Conservation (phyloP, 2,329 filamentous ascomycete species). For the Akanthomyces lecanii region DNA sequence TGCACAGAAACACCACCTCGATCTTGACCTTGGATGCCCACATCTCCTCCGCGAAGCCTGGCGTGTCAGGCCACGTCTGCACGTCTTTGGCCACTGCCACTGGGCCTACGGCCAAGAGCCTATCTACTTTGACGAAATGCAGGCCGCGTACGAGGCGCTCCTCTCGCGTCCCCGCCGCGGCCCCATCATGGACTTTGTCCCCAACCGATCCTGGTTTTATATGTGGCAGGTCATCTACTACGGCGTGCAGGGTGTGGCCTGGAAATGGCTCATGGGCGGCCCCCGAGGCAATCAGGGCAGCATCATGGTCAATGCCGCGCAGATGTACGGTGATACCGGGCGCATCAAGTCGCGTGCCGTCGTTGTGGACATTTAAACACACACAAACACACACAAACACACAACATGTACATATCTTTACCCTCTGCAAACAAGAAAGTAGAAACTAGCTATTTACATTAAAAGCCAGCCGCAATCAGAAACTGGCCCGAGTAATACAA, state of each 20-base stretch:
- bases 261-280: conserved; percentile 55
- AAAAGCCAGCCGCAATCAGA: conserved; percentile 25
- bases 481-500: conserved; percentile 34
- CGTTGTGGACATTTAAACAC: conserved; percentile 31
- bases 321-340: conserved; percentile 51
- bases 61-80: conserved; percentile 68
- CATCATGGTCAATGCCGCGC: conserved; percentile 54
- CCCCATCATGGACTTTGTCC: conserved; percentile 42
- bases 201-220: conserved; percentile 44
- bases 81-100: conserved; percentile 85
- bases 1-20: conserved; percentile 59
- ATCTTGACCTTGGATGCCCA: conserved; percentile 65
- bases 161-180: conserved; percentile 41
- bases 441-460: not conserved
- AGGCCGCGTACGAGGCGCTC: conserved; percentile 67
- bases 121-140: conserved; percentile 70
- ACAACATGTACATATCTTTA: not conserved
- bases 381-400: not conserved
- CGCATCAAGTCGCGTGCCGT: conserved; percentile 39
- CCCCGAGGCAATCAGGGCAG: conserved; percentile 46
- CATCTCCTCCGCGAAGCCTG: conserved; percentile 67
- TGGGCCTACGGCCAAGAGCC: conserved; percentile 66
- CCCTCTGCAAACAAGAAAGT: not conserved
- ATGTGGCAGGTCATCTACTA: conserved; percentile 41
- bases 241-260: conserved; percentile 45